A percentile compares a stretch with the other conserved stretches of the same genome.
Evolutionary conservation across 2,329 filamentous ascomycete genomes (phyloP).

Genomic region (Claviceps sp.): DNA sequence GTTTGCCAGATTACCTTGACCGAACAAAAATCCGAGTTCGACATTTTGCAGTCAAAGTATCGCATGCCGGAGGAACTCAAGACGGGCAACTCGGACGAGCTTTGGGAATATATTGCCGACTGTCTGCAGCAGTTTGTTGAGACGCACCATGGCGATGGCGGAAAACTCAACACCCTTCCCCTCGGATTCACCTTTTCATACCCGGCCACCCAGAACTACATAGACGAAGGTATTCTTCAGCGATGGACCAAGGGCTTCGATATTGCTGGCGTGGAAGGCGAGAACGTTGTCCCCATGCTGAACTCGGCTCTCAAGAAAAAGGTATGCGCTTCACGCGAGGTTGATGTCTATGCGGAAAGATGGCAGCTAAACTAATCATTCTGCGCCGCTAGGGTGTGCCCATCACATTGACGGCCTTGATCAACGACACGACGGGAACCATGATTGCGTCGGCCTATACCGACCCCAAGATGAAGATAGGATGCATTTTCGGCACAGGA

Average conservation of each 20-base stretch:
- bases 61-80: slow-evolving; percentile 88
- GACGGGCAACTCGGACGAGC: slow-evolving; percentile 66
- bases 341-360: background rate
- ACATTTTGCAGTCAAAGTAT: slow-evolving; percentile 94
- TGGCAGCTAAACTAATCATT: background rate
- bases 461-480: slow-evolving; percentile 84
- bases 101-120: slow-evolving; percentile 92
- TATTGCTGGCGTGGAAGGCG: slow-evolving; percentile 77
- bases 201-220: slow-evolving; percentile 82
- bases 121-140: slow-evolving; percentile 84
- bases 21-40: slow-evolving; percentile 77
- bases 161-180: slow-evolving; percentile 51
- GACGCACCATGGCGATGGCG: slow-evolving; percentile 59
- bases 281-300: slow-evolving; percentile 82
- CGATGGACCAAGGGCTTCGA: slow-evolving; percentile 98
- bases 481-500: slow-evolving; percentile 95
- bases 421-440: slow-evolving; percentile 96
- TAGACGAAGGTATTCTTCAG: slow-evolving; percentile 84
- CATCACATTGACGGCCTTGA: slow-evolving; percentile 82
- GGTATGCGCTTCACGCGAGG: slow-evolving; percentile 14
- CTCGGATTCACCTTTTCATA: slow-evolving; percentile 96
- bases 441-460: slow-evolving; percentile 95
- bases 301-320: slow-evolving; percentile 58
- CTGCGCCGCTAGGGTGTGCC: slow-evolving; percentile 52
- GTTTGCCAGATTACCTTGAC: slow-evolving; percentile 88